Evolutionary conservation across 2,329 filamentous ascomycete genomes (phyloP), one percentile per base, ranked within the genome.

Genomic region (Fusarium acutatum): DNA sequence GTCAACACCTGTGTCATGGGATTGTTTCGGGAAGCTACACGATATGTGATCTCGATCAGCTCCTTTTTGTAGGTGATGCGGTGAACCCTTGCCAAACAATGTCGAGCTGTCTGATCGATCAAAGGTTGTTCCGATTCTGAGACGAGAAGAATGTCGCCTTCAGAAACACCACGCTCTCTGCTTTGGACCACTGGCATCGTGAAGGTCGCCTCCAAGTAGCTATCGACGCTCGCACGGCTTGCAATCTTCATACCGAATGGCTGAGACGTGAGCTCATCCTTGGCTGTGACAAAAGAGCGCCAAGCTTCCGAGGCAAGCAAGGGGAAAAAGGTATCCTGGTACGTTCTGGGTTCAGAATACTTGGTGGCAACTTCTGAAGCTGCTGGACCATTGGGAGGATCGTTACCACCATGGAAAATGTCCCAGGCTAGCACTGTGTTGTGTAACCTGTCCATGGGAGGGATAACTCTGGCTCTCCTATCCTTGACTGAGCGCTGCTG

Each of bases 231-330:
- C 79, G 96, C 91, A 69, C 96, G 93, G 78, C 93, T 97, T 56
- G 93, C 89, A 60, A 99, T 89, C 79, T 95, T 97, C 81, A 98
- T 91, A 68, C 95, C 94, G 78, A 97, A 97, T 0, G 94, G 86
- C 79, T 92, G 94, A 72, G 91, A 90, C 26, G 89, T 93, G 53
- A 92, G 90, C 81, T 99, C 96, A 78, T 98, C 94, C 80, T 95
- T 95, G 26, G 94, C 90, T 56, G 94, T 95, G 57, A 97, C 92
- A 80, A 99, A 96, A 9, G 94, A 93, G 79, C 97, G 93, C 96
- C 96, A 99, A 35, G 96, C 96, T 85, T 99, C 96, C 32, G 97
- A 92, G 35, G 96, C 91, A 38, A 99, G 87, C 28, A 99, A 86
- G 11, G 96, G 95, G 74, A 97, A 92, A 82, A 99, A 99, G 0